phyloP scores from a whole-genome alignment of 352 stramenopile genomes.

The Phytopythium litorale region DNA sequence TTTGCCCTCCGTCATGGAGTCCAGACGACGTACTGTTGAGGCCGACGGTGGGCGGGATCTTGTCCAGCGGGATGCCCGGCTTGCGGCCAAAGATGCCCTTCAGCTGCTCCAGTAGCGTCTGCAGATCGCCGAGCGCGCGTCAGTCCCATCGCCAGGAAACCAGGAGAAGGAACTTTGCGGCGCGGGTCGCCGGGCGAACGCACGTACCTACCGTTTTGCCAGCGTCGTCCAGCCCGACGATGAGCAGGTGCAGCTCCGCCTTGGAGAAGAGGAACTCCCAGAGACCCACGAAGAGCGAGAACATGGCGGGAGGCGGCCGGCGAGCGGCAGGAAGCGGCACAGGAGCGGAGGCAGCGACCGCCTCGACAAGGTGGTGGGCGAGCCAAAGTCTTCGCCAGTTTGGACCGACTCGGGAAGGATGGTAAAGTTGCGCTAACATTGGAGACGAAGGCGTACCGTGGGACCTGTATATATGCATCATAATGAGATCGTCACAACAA shows the following conservation, averaged over 20 bases:
- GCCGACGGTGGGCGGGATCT: slow-evolving; percentile 90
- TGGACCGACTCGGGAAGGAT: no score
- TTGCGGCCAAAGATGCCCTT: slow-evolving; percentile 91
- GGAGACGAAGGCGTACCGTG: background rate
- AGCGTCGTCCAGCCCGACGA: slow-evolving; percentile 90
- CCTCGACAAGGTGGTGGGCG: no score
- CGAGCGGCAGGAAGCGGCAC: background rate
- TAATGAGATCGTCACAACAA: background rate
- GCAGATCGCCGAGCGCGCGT: background rate
- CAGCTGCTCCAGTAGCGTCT: slow-evolving; percentile 89
- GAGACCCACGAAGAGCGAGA: slow-evolving; percentile 79
- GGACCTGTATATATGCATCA: background rate
- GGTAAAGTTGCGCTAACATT: no score
- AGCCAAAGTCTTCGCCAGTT: no score
- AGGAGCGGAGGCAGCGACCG: no score
- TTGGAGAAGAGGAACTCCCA: slow-evolving; percentile 86
- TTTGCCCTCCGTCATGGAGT: background rate
- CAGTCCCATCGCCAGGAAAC: no score
- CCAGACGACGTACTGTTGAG: slow-evolving; percentile 65
- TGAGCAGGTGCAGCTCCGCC: slow-evolving; percentile 88
- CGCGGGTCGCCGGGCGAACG: background rate
- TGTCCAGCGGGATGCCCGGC: slow-evolving; percentile 84
- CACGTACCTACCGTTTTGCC: slow-evolving; percentile 89
- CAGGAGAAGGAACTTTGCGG: background rate
- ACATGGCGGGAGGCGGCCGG: slow-evolving; percentile 37